phyloP scores from a whole-genome alignment of 2,329 filamentous ascomycete genomes.

The Rhynchosporium secalis region DNA sequence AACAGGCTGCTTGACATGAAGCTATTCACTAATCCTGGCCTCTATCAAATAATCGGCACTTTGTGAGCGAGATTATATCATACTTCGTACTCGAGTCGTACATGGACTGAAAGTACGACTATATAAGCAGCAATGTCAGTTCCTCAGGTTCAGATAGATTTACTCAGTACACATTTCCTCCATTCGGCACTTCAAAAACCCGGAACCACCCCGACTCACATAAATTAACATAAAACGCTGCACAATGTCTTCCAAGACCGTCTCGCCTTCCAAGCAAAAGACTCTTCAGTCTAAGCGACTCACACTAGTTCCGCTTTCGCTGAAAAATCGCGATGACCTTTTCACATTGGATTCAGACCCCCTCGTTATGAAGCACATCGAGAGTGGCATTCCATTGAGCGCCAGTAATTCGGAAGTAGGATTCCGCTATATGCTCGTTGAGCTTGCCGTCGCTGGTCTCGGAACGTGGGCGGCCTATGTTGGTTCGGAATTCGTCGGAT shows the following conservation, averaged over 20 bases:
- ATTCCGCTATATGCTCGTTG: not conserved
- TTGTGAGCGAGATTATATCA: not conserved
- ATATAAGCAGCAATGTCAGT: conserved; percentile 7
- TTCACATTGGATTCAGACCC: conserved; percentile 5
- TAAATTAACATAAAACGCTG: not conserved
- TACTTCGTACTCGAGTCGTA: not conserved
- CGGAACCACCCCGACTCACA: too few relatives aligned
- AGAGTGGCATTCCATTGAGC: conserved; percentile 6
- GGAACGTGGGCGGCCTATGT: conserved; percentile 7
- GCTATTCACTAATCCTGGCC: conserved; percentile 11
- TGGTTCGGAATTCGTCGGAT: conserved; percentile 7
- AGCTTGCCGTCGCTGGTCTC: conserved; percentile 1
- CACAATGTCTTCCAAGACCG: conserved; percentile 1
- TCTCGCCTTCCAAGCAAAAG: not conserved
- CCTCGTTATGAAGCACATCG: conserved; percentile 10
- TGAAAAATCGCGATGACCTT: not conserved
- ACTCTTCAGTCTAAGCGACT: conserved; percentile 3
- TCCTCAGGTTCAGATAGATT: too few relatives aligned
- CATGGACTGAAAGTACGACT: not conserved
- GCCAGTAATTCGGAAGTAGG: conserved; percentile 10
- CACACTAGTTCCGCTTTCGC: not conserved
- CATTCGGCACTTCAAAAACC: too few relatives aligned
- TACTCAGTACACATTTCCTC: too few relatives aligned
- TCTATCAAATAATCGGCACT: conserved; percentile 6
- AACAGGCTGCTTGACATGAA: conserved; percentile 12